A percentile compares a stretch with the other conserved stretches of the same genome.
Conservation (phyloP, 2,329 filamentous ascomycete species). For the Trichothecium roseum region DNA sequence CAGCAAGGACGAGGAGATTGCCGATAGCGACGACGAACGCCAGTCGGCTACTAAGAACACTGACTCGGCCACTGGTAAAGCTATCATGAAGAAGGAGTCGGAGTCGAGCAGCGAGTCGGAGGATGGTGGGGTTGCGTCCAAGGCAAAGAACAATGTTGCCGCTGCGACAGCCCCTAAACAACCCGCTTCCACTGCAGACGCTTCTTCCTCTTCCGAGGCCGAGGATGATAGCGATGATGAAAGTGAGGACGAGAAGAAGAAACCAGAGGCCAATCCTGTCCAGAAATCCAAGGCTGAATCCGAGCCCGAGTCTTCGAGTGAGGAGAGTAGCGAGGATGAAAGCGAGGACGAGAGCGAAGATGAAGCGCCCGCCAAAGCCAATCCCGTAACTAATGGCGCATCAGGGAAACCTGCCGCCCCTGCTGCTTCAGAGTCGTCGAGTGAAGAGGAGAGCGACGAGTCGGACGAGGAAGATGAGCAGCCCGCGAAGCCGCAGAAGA, state of each 20-base stretch:
- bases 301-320: conserved; percentile 1
- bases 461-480: conserved; percentile 6
- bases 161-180: conserved; percentile 10
- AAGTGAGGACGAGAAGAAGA: not conserved
- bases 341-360: not conserved
- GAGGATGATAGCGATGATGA: conserved; percentile 3
- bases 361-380: conserved; percentile 2
- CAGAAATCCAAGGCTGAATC: conserved; percentile 4
- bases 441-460: conserved; percentile 6
- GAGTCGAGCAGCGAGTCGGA: conserved; percentile 1
- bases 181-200: conserved; percentile 7
- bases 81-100: conserved; percentile 3
- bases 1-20: conserved; percentile 26
- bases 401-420: too few relatives aligned
- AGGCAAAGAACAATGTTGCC: conserved; percentile 14
- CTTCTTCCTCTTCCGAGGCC: conserved; percentile 2
- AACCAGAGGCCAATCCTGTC: not conserved
- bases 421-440: not conserved
- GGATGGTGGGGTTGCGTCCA: conserved; percentile 1
- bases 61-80: conserved; percentile 4
- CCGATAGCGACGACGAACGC: conserved; percentile 30
- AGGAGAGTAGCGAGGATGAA: conserved; percentile 3
- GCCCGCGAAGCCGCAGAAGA: conserved; percentile 8
- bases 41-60: conserved; percentile 14
- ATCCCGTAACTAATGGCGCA: not conserved